A percentile compares a stretch with the other conserved stretches of the same genome.
Conservation (phyloP, 176 grass and related monocot genomes). For the Carex myosuroides region DNA sequence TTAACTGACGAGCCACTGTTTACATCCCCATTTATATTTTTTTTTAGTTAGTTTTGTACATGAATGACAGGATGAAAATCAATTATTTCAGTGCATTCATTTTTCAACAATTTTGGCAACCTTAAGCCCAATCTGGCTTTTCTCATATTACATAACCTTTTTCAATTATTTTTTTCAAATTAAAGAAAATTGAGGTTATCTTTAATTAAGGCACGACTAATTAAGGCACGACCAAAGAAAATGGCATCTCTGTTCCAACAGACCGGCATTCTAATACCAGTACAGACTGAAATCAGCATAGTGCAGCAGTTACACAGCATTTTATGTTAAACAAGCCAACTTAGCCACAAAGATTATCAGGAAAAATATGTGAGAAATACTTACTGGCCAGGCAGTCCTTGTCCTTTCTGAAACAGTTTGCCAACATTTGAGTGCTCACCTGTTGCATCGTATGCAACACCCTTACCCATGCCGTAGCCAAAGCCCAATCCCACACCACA, state of each 20-base stretch:
- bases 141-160: background rate
- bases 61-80: background rate
- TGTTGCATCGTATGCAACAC: conserved; percentile 46
- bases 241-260: background rate
- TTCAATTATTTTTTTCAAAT: background rate
- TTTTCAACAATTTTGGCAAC: background rate
- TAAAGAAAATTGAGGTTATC: background rate
- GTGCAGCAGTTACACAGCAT: background rate
- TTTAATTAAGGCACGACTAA: background rate
- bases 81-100: background rate
- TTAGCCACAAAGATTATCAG: conserved; percentile 7
- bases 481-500: conserved; percentile 76
- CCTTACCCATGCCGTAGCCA: conserved; percentile 78
- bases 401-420: conserved; percentile 50
- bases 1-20: background rate
- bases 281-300: background rate
- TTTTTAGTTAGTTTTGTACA: background rate
- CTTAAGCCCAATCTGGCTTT: background rate
- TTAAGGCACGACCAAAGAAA: background rate
- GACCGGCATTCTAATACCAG: background rate
- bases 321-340: background rate
- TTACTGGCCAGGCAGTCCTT: conserved; percentile 46
- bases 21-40: background rate
- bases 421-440: conserved; percentile 67
- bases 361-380: conserved; percentile 24